These are phyloP conservation scores for Russula lepida DNA, from an alignment of 768 basidiomycete species.

Conservation along the genomic window DNA sequence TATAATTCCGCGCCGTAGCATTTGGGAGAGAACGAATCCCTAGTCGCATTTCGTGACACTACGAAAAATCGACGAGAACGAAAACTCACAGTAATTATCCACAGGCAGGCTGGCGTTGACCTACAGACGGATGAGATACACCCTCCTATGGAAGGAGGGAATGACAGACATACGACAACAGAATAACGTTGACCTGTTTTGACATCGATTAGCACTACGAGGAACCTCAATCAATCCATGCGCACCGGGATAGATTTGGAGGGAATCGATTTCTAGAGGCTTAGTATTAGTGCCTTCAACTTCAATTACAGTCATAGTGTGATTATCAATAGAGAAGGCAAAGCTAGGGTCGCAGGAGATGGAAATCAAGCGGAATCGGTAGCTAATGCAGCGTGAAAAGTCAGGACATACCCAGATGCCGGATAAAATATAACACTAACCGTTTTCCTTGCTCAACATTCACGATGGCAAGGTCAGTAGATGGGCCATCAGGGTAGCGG, in stretches of 20 bases:
- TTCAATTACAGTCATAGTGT: constrained; percentile 32
- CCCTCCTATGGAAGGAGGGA: neutral
- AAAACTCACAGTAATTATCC: neutral
- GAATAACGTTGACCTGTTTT: neutral
- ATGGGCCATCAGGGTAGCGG: neutral
- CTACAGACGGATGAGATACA: neutral
- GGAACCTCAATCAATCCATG: neutral
- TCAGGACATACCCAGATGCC: neutral
- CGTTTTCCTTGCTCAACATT: neutral
- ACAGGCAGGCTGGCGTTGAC: neutral
- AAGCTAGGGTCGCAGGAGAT: constrained; percentile 40
- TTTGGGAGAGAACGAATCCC: neutral
- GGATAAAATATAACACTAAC: constrained; percentile 20
- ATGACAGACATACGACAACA: neutral
- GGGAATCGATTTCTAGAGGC: constrained; percentile 33
- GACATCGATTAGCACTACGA: neutral
- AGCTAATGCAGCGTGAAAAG: neutral
- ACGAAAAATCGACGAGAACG: neutral
- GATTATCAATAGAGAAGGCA: constrained; percentile 29
- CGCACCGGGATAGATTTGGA: constrained; percentile 36
- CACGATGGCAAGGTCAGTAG: neutral
- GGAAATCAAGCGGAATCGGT: constrained; percentile 26
- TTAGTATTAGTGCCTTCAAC: constrained; percentile 29
- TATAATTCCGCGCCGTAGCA: neutral
- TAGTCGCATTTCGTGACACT: constrained; percentile 6